Base-by-base conservation (phyloP, 495 filamentous ascomycete genomes). In the Podospora didyma region DNA sequence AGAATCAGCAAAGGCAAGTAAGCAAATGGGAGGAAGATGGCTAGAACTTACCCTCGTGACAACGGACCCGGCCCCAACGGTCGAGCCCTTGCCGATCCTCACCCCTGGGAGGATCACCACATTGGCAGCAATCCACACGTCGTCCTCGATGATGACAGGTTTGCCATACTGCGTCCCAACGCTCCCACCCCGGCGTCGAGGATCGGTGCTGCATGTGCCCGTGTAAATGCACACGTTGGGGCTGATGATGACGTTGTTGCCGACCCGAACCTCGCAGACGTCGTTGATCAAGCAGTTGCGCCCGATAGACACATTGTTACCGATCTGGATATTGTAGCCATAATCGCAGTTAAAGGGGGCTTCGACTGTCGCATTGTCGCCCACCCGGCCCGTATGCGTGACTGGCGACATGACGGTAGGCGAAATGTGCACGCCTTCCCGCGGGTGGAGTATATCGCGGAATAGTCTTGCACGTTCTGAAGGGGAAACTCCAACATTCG, bases 311-410 rank as follows among this genome's bases (percentile, higher is more conserved):
- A 94, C 90, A 64, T 94, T 86, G 62, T 92, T 88, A 21, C 89
- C 94, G 58, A 98, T 86, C 37, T 81, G 80, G 61, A 97, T 88
- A 63, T 98, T 97, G 66, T 96, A 96, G 2, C 94, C 94, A 64
- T 97, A 98, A 64, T 96, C 91, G 70, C 94, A 97, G 35, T 78
- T 86, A 68, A 98, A 97, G 12, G 94, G 93, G 2, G 89, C 85
- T 57, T 97, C 91, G 41, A 98, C 89, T 39, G 85, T 79, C 7
- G 89, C 87, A 49, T 89, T 83, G 41, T 86, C 80, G 20, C 90
- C 90, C 19, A 96, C 85, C 31, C 80, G 79, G n/a, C 88, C 88
- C 4, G 76, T 62, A 57, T 76, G 62, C 45, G 77, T 64, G 58
- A 80, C 62, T 55, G 82, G 57, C 57, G 82, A 77, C 57, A 76